Base-by-base conservation (phyloP, 116 monocot genomes). In the Thalassia testudinum region DNA sequence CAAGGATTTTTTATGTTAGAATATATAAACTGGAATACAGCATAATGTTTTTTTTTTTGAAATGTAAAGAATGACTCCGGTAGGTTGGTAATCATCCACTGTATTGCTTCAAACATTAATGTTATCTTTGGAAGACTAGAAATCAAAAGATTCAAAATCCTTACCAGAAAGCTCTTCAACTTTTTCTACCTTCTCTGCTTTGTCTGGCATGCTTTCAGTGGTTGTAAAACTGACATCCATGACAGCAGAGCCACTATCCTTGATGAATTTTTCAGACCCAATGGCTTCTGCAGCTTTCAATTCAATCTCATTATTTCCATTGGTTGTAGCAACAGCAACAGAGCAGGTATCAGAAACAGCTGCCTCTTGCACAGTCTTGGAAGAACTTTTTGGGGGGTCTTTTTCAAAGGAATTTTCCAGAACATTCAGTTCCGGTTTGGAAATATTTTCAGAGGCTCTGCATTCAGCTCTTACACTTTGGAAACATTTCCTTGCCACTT, bases 401-500 rank as follows among this genome's bases (percentile, higher is more conserved):
- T 34, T 3, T 34, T 34, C 30, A 34, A 34, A 10, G 30, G 30
- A 34, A 34, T 10, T 3, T 5, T 3, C 6, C 3, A 34, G 10
- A 34, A 5, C 30, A 34, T 34, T 34, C 30, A 34, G 10, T 34
- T 34, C 30, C 30, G 3, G 3, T 34, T 34, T 34, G 30, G 6
- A 34, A 42, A 37, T 23, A 5, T n/a, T 52, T 59, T 59, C 59
- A 52, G 15, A 5, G 6, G 16, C 29, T 21, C 15, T 50, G 16
- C 54, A 52, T 43, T 61, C 67, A 42, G 54, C 53, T 70, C 81
- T 75, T 50, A 87, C 25, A 21, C 26, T 54, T 68, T 82, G 71
- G 69, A 87, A 87, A 28, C 68, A 73, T 57, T 69, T 79, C 60
- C 66, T 68, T 47, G 82, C 87, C 65, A 87, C 47, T 43, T 87